A percentile compares a stretch with the other conserved stretches of the same genome.
These are phyloP conservation scores for Apiospora marii DNA, from an alignment of 2,329 filamentous ascomycete genomes.

Conservation along the genomic window DNA sequence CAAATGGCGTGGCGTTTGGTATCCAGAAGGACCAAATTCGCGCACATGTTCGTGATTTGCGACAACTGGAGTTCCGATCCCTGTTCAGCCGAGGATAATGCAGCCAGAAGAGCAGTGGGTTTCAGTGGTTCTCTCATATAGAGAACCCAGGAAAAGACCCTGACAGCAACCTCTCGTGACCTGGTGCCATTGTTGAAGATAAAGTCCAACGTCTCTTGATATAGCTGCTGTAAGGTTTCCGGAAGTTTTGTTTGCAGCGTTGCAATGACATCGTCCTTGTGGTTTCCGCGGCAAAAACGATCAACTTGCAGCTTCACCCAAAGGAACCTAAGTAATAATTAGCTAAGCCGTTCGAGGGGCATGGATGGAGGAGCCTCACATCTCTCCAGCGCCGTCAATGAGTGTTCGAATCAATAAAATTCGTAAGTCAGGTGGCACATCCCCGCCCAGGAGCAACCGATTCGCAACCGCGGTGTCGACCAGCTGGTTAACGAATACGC, in stretches of 20 bases:
- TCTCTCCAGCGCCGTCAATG: slow-evolving; percentile 1
- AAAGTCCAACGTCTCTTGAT: neutral
- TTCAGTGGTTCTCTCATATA: neutral
- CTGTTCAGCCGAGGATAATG: neutral
- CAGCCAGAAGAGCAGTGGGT: neutral
- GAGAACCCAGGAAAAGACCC: neutral
- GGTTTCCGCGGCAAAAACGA: neutral
- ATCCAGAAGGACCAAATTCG: neutral
- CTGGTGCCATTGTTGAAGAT: neutral
- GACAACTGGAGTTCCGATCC: neutral
- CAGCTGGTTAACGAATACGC: neutral
- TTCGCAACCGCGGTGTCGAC: neutral
- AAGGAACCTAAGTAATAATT: too few species aligned
- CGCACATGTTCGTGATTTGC: neutral
- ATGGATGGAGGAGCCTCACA: too few species aligned
- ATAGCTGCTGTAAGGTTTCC: neutral
- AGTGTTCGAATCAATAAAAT: neutral
- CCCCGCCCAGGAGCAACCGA: neutral
- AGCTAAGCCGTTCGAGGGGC: too few species aligned
- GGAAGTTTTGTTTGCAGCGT: neutral
- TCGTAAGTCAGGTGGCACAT: neutral
- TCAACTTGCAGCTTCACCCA: neutral
- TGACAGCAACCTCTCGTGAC: neutral
- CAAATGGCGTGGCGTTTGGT: neutral
- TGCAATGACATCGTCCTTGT: neutral